Percentiles rank a stretch among this genome's conserved stretches.
Evolutionary conservation across 176 grass and related monocot species (phyloP).

Genomic region (Hordeum marinum): DNA sequence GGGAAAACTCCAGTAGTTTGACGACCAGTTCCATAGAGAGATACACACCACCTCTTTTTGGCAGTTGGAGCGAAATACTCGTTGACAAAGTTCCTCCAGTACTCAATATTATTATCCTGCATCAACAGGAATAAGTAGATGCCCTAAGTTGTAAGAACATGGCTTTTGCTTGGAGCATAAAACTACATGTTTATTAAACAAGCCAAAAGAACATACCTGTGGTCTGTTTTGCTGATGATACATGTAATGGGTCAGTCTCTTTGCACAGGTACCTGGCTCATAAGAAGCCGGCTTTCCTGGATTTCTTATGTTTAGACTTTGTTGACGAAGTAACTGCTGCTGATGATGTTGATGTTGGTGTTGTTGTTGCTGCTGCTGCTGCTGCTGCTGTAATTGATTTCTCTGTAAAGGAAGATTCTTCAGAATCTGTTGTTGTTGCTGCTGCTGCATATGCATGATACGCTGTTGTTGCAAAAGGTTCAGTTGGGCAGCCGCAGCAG

Average conservation of each 20-base stretch:
- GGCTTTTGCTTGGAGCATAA: background rate
- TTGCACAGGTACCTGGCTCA: constrained; percentile 95
- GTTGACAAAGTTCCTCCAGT: constrained; percentile 95
- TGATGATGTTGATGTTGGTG: constrained; percentile 35
- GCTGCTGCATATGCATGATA: constrained; percentile 56
- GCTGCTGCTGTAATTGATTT: constrained; percentile 58
- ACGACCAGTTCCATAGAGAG: constrained; percentile 92
- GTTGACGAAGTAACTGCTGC: constrained; percentile 70
- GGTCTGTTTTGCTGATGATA: constrained; percentile 95
- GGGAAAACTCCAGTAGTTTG: constrained; percentile 99
- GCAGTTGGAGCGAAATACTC: constrained; percentile 93
- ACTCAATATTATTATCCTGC: constrained; percentile 99
- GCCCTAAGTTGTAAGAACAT: constrained; percentile 7
- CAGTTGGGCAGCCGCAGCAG: constrained; percentile 65
- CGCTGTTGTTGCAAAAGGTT: constrained; percentile 80
- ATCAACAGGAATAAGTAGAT: constrained; percentile 2
- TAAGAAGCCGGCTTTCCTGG: constrained; percentile 53
- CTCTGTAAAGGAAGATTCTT: constrained; percentile 66
- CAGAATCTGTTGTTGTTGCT: constrained; percentile 59
- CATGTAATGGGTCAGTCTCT: constrained; percentile 96
- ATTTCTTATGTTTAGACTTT: constrained; percentile 57
- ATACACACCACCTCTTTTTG: constrained; percentile 99
- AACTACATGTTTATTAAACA: constrained; percentile 2
- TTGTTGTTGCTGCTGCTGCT: constrained; percentile 43
- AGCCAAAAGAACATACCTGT: constrained; percentile 40